phyloP scores from a whole-genome alignment of 2,329 filamentous ascomycete genomes.

The Lachnellula hyalina region DNA sequence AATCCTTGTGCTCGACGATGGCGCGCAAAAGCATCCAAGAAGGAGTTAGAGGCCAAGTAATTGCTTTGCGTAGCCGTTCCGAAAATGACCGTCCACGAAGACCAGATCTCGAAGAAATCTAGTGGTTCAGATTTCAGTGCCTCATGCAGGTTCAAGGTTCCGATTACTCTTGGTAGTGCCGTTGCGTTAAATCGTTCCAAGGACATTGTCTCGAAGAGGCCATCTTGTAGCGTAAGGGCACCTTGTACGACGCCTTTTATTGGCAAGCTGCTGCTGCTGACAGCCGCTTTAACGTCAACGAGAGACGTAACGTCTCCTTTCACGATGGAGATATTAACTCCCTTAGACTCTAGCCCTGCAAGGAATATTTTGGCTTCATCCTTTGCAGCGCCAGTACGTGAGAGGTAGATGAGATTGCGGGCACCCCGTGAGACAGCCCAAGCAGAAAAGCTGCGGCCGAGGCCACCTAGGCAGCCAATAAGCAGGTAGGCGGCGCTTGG shows the following conservation, averaged over 20 bases:
- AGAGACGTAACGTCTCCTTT: constrained; percentile 13
- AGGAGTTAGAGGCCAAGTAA: constrained; percentile 33
- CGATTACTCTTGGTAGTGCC: constrained; percentile 43
- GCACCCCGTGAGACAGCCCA: constrained; percentile 10
- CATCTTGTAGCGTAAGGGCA: constrained; percentile 24
- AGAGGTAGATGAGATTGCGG: constrained; percentile 31
- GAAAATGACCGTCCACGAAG: constrained; percentile 29
- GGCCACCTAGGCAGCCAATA: constrained; percentile 15
- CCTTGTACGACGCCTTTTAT: constrained; percentile 26
- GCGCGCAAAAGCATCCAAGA: constrained; percentile 25
- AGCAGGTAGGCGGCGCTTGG: constrained; percentile 6
- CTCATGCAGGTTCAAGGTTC: constrained; percentile 48
- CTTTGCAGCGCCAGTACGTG: constrained; percentile 32
- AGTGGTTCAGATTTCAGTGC: constrained; percentile 14
- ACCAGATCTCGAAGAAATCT: constrained; percentile 37
- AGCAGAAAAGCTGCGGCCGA: constrained; percentile 11
- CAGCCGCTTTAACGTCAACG: constrained; percentile 6
- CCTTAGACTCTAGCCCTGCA: constrained; percentile 1
- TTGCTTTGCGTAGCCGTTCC: constrained; percentile 30
- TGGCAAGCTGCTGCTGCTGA: neutral
- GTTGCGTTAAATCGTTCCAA: neutral
- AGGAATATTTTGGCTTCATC: constrained; percentile 6
- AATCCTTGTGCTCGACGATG: constrained; percentile 16
- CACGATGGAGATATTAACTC: constrained; percentile 15
- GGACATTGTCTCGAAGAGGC: neutral